Base-by-base conservation (phyloP, 2,329 filamentous ascomycete species). In the Phaeosphaeriaceae sp. region DNA sequence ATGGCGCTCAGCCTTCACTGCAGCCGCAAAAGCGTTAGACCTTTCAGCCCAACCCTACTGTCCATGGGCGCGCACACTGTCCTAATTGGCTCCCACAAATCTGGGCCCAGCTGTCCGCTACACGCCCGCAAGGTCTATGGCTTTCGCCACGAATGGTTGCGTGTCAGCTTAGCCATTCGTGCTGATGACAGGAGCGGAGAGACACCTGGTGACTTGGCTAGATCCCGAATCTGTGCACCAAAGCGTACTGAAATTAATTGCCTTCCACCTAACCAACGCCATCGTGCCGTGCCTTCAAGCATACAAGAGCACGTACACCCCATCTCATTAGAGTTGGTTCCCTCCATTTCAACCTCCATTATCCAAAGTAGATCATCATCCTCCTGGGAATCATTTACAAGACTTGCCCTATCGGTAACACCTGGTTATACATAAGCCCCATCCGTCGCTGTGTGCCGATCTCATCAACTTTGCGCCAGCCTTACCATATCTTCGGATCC, bases 131-230 rank as follows among this genome's bases (percentile, higher is more conserved):
- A 64, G 58, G 53, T 56, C 35, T 44, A 36, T 39, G 50, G 45
- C 50, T 46, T 46, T 36, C 46, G 50, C 54, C 52, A 54, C 52
- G 52, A 54, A 57, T 52, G 42, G 50, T 56, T 63, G 64, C 61
- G 61, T 61, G 63, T 67, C 63, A 65, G 64, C 64, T 66, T 60
- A 51, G 63, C 57, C 53, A 52, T 54, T 58, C 49, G 46, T 50
- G 56, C 56, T 54, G 51, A 58, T 53, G 56, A 58, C 55, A 58
- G 56, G 49, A 57, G 51, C 32, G 45, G 37, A 54, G 54, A 57
- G 58, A 52, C 17, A 52, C 60, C 60, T 51, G 64, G 66, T 66
- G 64, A 60, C 54, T 58, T 48, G 64, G 44, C 64, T 57, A 65
- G 64, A 65, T 51, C 42, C 46, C 56, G 50, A 55, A 59, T 50